phyloP scores from a whole-genome alignment of 2,329 filamentous ascomycete genomes.

The Aspergillus amoenus region DNA sequence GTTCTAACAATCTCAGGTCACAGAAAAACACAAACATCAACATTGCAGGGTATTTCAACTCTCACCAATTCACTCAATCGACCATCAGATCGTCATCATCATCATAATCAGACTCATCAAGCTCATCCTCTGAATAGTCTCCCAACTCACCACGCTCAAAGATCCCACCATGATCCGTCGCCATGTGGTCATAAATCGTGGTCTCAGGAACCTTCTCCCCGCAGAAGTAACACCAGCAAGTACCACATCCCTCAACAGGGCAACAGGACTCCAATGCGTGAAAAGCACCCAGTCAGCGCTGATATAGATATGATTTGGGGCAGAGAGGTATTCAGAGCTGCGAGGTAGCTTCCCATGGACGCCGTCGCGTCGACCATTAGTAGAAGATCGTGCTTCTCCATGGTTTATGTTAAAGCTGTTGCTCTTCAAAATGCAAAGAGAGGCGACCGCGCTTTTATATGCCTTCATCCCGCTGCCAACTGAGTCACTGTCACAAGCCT shows the following conservation, averaged over 20 bases:
- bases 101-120: background rate
- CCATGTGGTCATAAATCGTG: constrained; percentile 17
- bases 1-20: no score
- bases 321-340: constrained; percentile 47
- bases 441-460: no score
- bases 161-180: constrained; percentile 6
- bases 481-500: no score
- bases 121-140: background rate
- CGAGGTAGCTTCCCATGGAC: constrained; percentile 36
- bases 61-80: background rate
- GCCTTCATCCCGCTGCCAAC: no score
- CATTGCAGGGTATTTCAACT: no score
- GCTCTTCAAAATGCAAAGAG: no score
- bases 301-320: constrained; percentile 54
- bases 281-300: constrained; percentile 50
- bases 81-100: background rate
- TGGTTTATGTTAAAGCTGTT: background rate
- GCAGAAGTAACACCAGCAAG: constrained; percentile 21
- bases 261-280: constrained; percentile 50
- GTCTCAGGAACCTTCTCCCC: constrained; percentile 4
- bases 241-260: constrained; percentile 19
- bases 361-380: constrained; percentile 19
- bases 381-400: constrained; percentile 16
- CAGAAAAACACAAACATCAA: no score
- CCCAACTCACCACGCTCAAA: background rate